Evolutionary conservation across 805 yeast species (phyloP), one percentile per base, ranked within the genome.

Genomic region (Yarrowia hollandica): DNA sequence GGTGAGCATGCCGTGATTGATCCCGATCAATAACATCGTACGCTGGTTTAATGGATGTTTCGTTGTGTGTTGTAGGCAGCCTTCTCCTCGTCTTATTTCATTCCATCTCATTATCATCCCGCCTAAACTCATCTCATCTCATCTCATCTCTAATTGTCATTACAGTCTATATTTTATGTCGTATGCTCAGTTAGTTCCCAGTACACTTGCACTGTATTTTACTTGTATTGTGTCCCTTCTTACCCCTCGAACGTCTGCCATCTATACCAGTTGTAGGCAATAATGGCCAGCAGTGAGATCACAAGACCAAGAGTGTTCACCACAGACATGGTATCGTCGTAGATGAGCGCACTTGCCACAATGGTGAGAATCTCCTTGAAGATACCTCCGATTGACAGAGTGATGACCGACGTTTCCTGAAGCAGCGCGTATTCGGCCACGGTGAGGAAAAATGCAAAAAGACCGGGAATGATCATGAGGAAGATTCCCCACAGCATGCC

Each of bases 361-460:
- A 94, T 90, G 0, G 99, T 94, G 46, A 91, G 75, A 14, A 94
- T 76, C 70, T 94, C 99, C 69, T 94, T 94, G 70, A 92, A 88
- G 15, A 94, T 88, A 1, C 99, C 99, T 0, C 95, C 96, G 39
- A 94, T 82, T 5, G 95, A 85, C 26, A 94, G 73, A 0, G 99
- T 91, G 42, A 91, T 77, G 12, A 94, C 90, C 60, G 89, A 87
- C 0, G 97, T 88, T 39, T 85, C 82, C 59, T 87, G 85, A 56
- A 94, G 77, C 7, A 94, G 81, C 60, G 87, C 84, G 73, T 88
- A 91, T 71, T 92, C 99, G 23, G 69, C 62, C 61, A 90, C 72
- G 0, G 97, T 92, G 92, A 94, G 86, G 69, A 87, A 79, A 68
- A 91, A 91, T 1, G 96, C 98, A 35, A 88, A 73, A 2, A 88